These are phyloP conservation scores for Miamiensis avidus DNA, from an alignment of 169 alveolate genomes.

Conservation along the genomic window DNA sequence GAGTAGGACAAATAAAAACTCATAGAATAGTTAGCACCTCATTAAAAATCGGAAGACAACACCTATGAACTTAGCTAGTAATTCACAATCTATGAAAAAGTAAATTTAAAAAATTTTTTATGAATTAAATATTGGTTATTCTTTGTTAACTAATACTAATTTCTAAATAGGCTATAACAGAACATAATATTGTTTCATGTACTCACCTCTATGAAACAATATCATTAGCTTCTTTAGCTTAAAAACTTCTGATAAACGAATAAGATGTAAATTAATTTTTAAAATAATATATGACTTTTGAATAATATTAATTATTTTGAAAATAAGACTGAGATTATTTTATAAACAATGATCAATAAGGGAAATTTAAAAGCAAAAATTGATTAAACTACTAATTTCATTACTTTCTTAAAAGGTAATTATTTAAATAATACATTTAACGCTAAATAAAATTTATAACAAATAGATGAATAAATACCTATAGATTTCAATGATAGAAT, in stretches of 20 bases:
- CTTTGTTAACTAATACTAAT: too few species aligned
- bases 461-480: neutral
- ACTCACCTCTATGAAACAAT: neutral
- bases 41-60: neutral
- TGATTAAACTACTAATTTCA: neutral
- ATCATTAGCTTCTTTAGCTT: neutral
- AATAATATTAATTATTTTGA: too few species aligned
- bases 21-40: neutral
- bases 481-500: neutral
- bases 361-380: neutral
- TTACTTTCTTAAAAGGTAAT: neutral
- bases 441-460: neutral
- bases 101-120: too few species aligned
- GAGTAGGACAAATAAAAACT: neutral
- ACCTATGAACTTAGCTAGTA: neutral
- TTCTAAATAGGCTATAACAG: neutral
- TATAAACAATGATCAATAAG: neutral
- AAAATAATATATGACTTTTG: neutral
- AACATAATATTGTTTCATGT: neutral
- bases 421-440: too few species aligned
- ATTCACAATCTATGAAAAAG: neutral
- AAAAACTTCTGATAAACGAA: neutral
- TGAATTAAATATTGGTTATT: too few species aligned
- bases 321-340: neutral
- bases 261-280: neutral